Conservation (phyloP, 1,284 basidiomycete species). For the Tilletia indica region DNA sequence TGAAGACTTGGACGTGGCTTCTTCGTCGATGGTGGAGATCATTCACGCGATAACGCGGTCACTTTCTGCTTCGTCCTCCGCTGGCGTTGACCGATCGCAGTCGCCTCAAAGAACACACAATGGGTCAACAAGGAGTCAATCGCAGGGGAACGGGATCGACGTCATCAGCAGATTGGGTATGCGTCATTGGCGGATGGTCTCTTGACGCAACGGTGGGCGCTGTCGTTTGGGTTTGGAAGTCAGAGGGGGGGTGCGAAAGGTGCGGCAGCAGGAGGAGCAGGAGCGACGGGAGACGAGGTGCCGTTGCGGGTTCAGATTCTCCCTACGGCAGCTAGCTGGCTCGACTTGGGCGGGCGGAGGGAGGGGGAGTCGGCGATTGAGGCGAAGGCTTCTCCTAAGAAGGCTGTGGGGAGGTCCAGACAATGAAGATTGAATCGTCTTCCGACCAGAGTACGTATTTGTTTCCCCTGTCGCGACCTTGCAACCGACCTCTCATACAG, state of each 20-base stretch:
- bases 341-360: background rate
- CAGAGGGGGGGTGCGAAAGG: background rate
- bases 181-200: background rate
- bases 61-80: background rate
- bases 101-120: no score
- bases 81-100: no score
- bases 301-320: background rate
- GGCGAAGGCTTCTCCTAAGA: no score
- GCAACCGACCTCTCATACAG: no score
- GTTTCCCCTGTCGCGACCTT: no score
- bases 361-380: no score
- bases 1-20: no score
- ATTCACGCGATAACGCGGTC: background rate
- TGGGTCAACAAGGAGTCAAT: background rate
- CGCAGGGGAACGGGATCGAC: background rate
- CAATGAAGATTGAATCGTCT: no score
- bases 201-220: constrained; percentile 10
- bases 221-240: background rate
- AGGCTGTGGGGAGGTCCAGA: no score
- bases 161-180: background rate
- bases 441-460: no score
- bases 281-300: background rate
- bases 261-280: background rate
- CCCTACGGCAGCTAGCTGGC: constrained; percentile 13
- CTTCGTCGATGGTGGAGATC: no score